Base-by-base conservation (phyloP, 116 monocot genomes). In the Thalassia testudinum region DNA sequence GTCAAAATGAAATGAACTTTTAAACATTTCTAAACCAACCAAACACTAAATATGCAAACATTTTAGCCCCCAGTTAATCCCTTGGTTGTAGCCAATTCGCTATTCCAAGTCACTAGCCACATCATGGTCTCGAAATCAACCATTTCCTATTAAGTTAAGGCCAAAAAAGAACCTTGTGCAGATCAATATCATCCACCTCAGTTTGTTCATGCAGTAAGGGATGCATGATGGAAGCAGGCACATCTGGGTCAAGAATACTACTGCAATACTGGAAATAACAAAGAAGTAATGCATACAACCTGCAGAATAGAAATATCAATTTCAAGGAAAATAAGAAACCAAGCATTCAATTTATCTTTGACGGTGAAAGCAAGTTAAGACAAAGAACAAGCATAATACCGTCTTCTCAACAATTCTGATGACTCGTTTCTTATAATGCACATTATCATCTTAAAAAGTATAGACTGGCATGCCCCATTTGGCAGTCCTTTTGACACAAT, bases 191-290 rank as follows among this genome's bases (percentile, higher is more conserved):
- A 22, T 84, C 87, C 40, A 84, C 93, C 54, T 63, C 84, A 65
- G 77, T 78, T 59, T 83, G 73, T 55, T 87, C 87, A 63, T 63
- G 70, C 60, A 93, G 66, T 50, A 93, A 74, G 56, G 69, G 76
- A 16, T 57, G 68, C 63, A 93, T 70, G 28, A 93, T 63, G 47
- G 87, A 80, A 61, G 69, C 21, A 34, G 95, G 88, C 6, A 95
- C 67, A 70, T 81, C 85, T 43, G 95, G 84, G 37, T 88, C 71
- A 65, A 95, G 76, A 44, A 88, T 78, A 74, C 85, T 88, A 18
- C 53, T 74, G 62, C 95, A 95, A 61, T 95, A 87, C 53, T 85
- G 83, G 47, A 95, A 87, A 57, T 88, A 95, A 62, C 78, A 81
- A 23, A 95, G 74, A 37, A 95, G 71, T 48, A 95, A 70, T 52